Conservation (phyloP, 2,329 filamentous ascomycete species). For the Colletotrichum cereale region DNA sequence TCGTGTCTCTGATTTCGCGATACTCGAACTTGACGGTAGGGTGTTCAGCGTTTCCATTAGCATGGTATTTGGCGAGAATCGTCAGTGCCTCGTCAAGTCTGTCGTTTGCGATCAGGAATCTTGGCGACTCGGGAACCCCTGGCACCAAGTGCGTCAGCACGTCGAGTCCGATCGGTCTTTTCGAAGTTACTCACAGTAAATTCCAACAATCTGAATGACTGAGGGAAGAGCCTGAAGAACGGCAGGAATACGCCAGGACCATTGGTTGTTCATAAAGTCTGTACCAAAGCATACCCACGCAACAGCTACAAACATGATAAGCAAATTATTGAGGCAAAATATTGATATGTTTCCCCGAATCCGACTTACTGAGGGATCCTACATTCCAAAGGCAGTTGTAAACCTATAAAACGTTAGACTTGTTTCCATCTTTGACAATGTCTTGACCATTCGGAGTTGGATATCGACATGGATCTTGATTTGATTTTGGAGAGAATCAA, state of each 20-base stretch:
- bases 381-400: slow-evolving; percentile 79
- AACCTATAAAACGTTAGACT: slow-evolving; percentile 45
- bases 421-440: background rate
- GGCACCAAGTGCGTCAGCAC: background rate
- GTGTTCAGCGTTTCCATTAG: slow-evolving; percentile 58
- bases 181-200: slow-evolving; percentile 60
- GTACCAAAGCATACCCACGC: slow-evolving; percentile 75
- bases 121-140: slow-evolving; percentile 66
- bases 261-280: slow-evolving; percentile 66
- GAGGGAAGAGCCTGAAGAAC: slow-evolving; percentile 73
- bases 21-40: slow-evolving; percentile 62
- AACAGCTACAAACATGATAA: slow-evolving; percentile 53
- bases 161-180: too few relatives aligned
- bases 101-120: slow-evolving; percentile 49
- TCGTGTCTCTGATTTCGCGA: slow-evolving; percentile 62
- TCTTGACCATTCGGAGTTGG: too few relatives aligned
- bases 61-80: slow-evolving; percentile 63
- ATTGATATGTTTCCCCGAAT: slow-evolving; percentile 53
- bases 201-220: slow-evolving; percentile 70
- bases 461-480: background rate
- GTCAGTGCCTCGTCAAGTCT: slow-evolving; percentile 58
- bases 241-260: slow-evolving; percentile 76
- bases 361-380: slow-evolving; percentile 56
- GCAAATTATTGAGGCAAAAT: background rate
- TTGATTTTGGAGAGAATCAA: background rate